Conservation (phyloP, 1,284 basidiomycete species). For the Naganishia cerealis region DNA sequence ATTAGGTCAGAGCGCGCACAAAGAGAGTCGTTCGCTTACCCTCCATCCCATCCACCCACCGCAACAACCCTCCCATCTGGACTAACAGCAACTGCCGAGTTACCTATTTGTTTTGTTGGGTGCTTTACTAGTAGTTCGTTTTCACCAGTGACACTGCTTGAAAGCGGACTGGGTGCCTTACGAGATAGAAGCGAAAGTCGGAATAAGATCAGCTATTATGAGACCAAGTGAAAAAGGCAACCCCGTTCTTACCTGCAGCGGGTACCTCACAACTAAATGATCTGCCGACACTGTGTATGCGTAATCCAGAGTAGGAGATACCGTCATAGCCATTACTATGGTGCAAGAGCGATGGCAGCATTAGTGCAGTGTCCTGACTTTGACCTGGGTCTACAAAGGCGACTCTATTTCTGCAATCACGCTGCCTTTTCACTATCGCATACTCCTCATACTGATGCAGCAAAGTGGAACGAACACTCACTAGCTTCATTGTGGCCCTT, state of each 20-base stretch:
- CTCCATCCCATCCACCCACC: slow-evolving; percentile 84
- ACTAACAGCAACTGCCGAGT: slow-evolving; percentile 70
- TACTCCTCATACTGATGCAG: background rate
- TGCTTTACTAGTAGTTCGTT: slow-evolving; percentile 36
- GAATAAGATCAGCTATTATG: background rate
- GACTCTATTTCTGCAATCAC: background rate
- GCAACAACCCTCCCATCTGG: slow-evolving; percentile 73
- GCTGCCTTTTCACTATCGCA: too few relatives aligned
- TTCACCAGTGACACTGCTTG: slow-evolving; percentile 19
- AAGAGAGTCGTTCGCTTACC: slow-evolving; percentile 57
- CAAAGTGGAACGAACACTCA: slow-evolving; percentile 52
- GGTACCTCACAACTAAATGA: slow-evolving; percentile 70
- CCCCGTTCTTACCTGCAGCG: slow-evolving; percentile 58
- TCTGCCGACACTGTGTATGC: slow-evolving; percentile 81
- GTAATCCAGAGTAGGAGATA: slow-evolving; percentile 62
- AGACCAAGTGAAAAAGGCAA: background rate
- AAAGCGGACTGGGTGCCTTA: background rate
- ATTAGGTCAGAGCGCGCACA: background rate
- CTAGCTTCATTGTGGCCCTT: slow-evolving; percentile 76
- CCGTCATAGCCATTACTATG: slow-evolving; percentile 79
- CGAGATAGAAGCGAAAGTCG: background rate
- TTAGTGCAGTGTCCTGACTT: background rate
- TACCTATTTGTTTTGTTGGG: slow-evolving; percentile 73
- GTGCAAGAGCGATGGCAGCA: background rate
- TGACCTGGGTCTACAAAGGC: background rate